Evolutionary conservation across 2,329 filamentous ascomycete species (phyloP), one percentile per base, ranked within the genome.

Genomic region (Dactylonectria estremocensis): DNA sequence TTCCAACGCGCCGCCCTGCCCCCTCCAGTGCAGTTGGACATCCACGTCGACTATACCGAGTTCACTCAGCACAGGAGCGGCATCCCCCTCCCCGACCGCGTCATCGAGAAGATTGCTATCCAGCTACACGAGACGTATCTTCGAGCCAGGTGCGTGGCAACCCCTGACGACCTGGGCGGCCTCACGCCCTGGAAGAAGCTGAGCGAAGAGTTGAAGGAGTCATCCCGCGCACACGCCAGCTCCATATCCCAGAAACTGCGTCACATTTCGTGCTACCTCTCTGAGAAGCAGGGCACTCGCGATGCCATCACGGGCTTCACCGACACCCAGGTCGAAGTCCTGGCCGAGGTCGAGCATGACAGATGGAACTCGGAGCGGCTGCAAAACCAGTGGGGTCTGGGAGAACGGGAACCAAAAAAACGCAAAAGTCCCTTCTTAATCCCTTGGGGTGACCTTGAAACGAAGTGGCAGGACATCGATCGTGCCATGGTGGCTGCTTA

Each of bases 351-450:
- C n/a, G 50, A 53, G 18, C 50, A 53, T 11, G 50, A 53, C n/a
- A 53, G 50, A 18, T 53, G 31, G 31, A 53, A 53, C 31, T 53
- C 50, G 10, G 50, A 53, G 28, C 50, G 50, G 20, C n/a, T 53
- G 11, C 50, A 53, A 33, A 53, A 53, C 8, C 50, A 53, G 20
- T 53, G 50, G 50, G 50, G 50, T 2, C 13, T 53, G 2, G 50
- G 50, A 14, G 50, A 53, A 33, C 50, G 50, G 7, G 31, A 35
- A 14, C 28, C 50, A 7, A 31, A 18, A n/a, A 53, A 53, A 28
- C 28, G 50, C n/a, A 53, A 53, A 53, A 53, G 50, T 10, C 50
- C 50, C 9, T 53, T 53, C n/a, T 35, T 53, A 31, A 53, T 53
- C 5, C 50, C 50, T n/a, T 53, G 50, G 50, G 28, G n/a, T 28